These are phyloP conservation scores for Lobosporangium transversale DNA, from an alignment of 192 early-diverging fungal species.

Conservation along the genomic window DNA sequence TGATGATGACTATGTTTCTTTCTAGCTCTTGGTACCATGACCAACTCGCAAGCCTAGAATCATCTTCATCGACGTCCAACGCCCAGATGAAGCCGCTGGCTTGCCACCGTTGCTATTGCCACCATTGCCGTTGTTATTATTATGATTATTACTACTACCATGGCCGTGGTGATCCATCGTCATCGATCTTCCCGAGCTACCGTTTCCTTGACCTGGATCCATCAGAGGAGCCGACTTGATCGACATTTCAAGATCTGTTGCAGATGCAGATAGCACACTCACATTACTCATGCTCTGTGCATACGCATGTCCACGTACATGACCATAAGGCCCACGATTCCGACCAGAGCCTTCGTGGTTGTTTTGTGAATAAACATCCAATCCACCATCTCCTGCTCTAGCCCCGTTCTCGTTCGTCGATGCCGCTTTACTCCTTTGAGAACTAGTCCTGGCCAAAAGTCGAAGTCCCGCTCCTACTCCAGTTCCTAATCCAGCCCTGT, in stretches of 20 bases:
- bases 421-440: conserved; percentile 1
- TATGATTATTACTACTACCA: too few species aligned
- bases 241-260: too few species aligned
- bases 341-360: background rate
- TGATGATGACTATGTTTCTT: background rate
- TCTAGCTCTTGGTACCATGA: conserved; percentile 18
- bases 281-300: conserved; percentile 33
- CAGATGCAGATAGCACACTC: too few species aligned
- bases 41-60: conserved; percentile 42
- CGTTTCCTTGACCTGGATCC: too few species aligned
- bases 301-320: conserved; percentile 1
- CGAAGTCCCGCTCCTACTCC: conserved; percentile 4
- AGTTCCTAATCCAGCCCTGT: background rate
- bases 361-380: background rate
- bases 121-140: too few species aligned
- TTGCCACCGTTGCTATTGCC: too few species aligned
- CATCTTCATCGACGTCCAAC: conserved; percentile 44
- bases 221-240: too few species aligned
- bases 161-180: too few species aligned
- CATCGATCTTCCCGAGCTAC: too few species aligned
- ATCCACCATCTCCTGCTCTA: background rate
- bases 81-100: conserved; percentile 15
- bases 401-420: background rate
- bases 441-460: conserved; percentile 22
- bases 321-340: conserved; percentile 7